phyloP scores from a whole-genome alignment of 805 yeast genomes.

The Metschnikowia amazonensis region DNA sequence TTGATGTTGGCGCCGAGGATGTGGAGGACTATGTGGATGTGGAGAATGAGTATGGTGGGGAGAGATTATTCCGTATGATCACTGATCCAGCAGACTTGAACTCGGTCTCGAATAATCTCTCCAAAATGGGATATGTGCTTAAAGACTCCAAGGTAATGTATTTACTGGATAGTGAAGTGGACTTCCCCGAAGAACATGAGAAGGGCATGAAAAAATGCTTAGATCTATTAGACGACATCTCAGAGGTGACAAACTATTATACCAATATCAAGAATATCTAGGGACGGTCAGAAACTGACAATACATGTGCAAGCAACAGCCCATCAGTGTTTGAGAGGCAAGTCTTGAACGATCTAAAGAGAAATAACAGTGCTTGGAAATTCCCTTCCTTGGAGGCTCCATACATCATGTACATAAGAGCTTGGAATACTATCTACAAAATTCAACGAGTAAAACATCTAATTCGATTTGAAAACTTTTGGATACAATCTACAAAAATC shows the following conservation, averaged over 20 bases:
- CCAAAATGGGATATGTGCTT: constrained; percentile 51
- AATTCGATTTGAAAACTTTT: too few relatives aligned
- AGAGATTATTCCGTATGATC: constrained; percentile 40
- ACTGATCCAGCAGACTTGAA: constrained; percentile 66
- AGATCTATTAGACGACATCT: constrained; percentile 64
- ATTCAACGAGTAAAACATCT: too few relatives aligned
- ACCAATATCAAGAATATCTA: constrained; percentile 51
- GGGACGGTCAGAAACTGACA: too few relatives aligned
- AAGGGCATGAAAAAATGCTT: constrained; percentile 56
- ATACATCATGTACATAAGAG: background rate
- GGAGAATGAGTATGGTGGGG: constrained; percentile 39
- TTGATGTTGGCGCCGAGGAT: constrained; percentile 80
- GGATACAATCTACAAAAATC: too few relatives aligned
- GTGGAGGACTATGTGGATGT: constrained; percentile 50
- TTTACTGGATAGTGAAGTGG: constrained; percentile 55
- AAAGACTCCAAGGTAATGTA: constrained; percentile 71
- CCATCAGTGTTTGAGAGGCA: too few relatives aligned
- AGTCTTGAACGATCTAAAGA: too few relatives aligned
- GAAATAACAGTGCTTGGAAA: too few relatives aligned
- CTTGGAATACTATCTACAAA: too few relatives aligned
- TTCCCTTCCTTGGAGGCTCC: too few relatives aligned
- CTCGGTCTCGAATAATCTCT: constrained; percentile 54
- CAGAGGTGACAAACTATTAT: constrained; percentile 79
- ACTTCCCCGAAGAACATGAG: constrained; percentile 49
- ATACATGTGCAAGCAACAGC: too few relatives aligned